These are phyloP conservation scores for Quercus parvula DNA, from an alignment of 306 rosid genomes.

Conservation along the genomic window DNA sequence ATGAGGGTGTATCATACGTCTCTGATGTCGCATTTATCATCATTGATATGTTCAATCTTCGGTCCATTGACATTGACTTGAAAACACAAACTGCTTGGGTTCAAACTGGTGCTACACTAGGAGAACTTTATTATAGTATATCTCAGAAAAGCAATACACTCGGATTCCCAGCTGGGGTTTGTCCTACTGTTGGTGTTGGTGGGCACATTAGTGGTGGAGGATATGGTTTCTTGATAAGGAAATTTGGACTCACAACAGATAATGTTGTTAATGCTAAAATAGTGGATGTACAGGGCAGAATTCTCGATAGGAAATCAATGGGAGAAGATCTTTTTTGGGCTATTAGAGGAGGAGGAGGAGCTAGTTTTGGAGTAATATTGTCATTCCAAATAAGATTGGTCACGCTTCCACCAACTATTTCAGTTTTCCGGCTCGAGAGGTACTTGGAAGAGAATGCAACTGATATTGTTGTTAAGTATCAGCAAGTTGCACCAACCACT, in stretches of 20 bases:
- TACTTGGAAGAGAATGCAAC: conserved; percentile 32
- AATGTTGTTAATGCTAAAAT: conserved; percentile 44
- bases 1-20: no score
- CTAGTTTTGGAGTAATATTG: conserved; percentile 60
- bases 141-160: conserved; percentile 12
- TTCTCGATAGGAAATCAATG: conserved; percentile 25
- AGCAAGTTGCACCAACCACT: conserved; percentile 18
- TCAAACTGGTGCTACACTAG: conserved; percentile 52
- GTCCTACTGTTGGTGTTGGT: conserved; percentile 30
- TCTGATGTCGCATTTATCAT: no score
- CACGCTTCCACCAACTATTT: conserved; percentile 37
- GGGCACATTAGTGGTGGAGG: conserved; percentile 34
- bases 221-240: conserved; percentile 30
- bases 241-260: conserved; percentile 44
- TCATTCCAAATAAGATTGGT: conserved; percentile 46
- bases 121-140: conserved; percentile 46
- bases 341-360: conserved; percentile 59
- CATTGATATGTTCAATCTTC: no score
- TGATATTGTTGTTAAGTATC: conserved; percentile 19
- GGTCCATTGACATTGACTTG: conserved; percentile 26
- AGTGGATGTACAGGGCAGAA: conserved; percentile 40
- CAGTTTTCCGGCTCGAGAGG: conserved; percentile 39
- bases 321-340: conserved; percentile 41
- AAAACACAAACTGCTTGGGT: conserved; percentile 40
- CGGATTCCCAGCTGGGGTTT: conserved; percentile 21